Base-by-base conservation (phyloP, 1,284 basidiomycete genomes). In the Pascua sp. region DNA sequence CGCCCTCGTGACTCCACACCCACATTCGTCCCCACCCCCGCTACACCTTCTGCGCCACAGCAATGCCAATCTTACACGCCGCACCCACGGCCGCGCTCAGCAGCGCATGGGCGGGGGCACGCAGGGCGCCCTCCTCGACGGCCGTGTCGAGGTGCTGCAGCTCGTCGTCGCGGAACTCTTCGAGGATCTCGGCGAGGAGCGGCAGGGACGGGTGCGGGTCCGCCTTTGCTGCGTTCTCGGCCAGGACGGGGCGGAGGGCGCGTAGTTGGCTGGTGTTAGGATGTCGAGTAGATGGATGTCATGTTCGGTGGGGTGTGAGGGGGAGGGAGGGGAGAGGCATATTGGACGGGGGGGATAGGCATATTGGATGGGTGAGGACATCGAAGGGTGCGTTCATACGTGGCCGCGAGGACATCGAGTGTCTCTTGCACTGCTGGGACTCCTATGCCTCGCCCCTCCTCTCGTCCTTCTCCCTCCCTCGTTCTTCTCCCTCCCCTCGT, bases 111-210 rank as follows among this genome's bases (percentile, higher is more conserved):
- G 88, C 92, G 0, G 94, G 92, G 32, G 93, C 93, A 59, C 88
- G 85, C 74, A 97, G 94, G 15, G 90, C 87, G 69, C 91, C 84
- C 68, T 97, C 84, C 63, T 89, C 87, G 10, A 98, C 89, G 2
- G 94, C 94, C 13, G 87, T 91, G 69, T 97, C 90, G 60, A 98
- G 80, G 74, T 98, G 94, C 68, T 90, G 92, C 18, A 97, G 82
- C 72, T 98, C 94, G 70, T 98, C 94, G 75, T 97, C 93, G 59
- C 93, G 81, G 75, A 97, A 91, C 73, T 97, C 94, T 54, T 79
- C 80, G 43, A 97, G 84, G 49, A 96, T 83, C 9, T 85, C 80
- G 60, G 82, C 84, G 47, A 98, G 80, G 15, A 95, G 77, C 0
- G 86, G 84, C 38, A 97, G 79, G 45, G 90, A 92, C 0, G 90